Base-by-base conservation (phyloP, 768 basidiomycete species). In the Pulveroboletus sp. region DNA sequence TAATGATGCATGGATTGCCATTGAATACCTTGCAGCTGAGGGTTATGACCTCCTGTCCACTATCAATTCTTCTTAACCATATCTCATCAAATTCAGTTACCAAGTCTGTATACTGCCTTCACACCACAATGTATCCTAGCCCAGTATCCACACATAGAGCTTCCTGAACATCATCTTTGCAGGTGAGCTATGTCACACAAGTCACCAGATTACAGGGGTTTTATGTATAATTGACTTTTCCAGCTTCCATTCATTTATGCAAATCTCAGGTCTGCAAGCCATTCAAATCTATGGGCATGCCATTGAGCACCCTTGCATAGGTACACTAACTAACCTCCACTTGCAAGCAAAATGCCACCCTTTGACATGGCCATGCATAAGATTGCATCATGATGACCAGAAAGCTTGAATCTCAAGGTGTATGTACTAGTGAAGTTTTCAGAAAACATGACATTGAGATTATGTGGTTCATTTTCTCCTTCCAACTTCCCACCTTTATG, bases 241-340 rank as follows among this genome's bases (percentile, higher is more conserved):
- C 3, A 12, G 42, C 9, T 31, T 38, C 32, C 31, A 27, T 19
- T 34, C 12, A n/a, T 43, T 14, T 0, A n/a, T 41, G 35, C 22
- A 53, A 24, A 43, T 53, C 52, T 38, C 47, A 53, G 10, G 49
- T 49, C 37, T 47, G 13, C 22, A 53, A 23, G 10, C 47, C 31
- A 14, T 49, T 47, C 1, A 40, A 44, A 24, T 48, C 52, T 54
- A 12, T 16, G 35, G n/a, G n/a, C n/a, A n/a, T n/a, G n/a, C n/a
- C n/a, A n/a, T 12, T 24, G n/a, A 46, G 14, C 17, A 20, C n/a
- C n/a, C n/a, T n/a, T 35, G n/a, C n/a, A n/a, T n/a, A n/a, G n/a
- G n/a, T n/a, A n/a, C n/a, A n/a, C n/a, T n/a, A n/a, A n/a, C 52
- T 41, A 5, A 53, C 52, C 43, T 24, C 45, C 40, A 5, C 52